Evolutionary conservation across 129 eudicot species (phyloP), one percentile per base, ranked within the genome.

Genomic region (Heracleum sosnowskyi): DNA sequence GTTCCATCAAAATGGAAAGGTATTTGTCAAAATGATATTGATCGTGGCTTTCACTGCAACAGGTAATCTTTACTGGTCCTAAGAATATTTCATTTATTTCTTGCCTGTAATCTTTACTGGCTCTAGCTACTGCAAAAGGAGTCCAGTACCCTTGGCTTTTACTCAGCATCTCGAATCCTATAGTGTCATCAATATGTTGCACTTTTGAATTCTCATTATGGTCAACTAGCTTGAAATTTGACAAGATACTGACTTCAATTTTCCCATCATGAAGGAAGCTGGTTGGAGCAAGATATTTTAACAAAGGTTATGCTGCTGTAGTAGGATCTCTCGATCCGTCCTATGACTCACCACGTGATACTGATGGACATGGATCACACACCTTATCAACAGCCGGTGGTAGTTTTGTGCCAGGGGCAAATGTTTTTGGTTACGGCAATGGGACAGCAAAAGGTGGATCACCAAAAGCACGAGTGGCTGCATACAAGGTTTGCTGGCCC

Each of bases 1-100:
- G 69, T 94, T 82, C 98, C 98, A 64, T 84, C 88, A 71, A 91
- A 85, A 81, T 91, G 98, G 98, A 94, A 86, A 84, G 98, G 98
- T 77, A 80, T 80, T 66, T 94, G 98, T 83, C 89, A 90, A 78
- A 88, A 89, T 82, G 86, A 83, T 33, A 82, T 55, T 31, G 97
- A 90, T 82, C 34, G 85, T 75, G 80, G 79, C 82, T 92, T 91
- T 80, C 92, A 20, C 51, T 94, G 98, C n/a, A n/a, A n/a, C 39
- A 3, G 11, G 47, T 44, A 4, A 4, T 44, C 47, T 36, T 4
- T 36, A n/a, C n/a, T 36, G 26, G 62, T 62, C 69, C 11, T 11
- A 7, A 64, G 39, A 31, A 63, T 63, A 63, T 63, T 63, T 26
- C 39, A 64, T 57, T 57, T n/a, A 57, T n/a, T 5, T 9, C 13